Percentiles rank a stretch among this genome's conserved stretches.
These are phyloP conservation scores for Apiospora phragmitis DNA, from an alignment of 2,329 filamentous ascomycete genomes.

Conservation along the genomic window DNA sequence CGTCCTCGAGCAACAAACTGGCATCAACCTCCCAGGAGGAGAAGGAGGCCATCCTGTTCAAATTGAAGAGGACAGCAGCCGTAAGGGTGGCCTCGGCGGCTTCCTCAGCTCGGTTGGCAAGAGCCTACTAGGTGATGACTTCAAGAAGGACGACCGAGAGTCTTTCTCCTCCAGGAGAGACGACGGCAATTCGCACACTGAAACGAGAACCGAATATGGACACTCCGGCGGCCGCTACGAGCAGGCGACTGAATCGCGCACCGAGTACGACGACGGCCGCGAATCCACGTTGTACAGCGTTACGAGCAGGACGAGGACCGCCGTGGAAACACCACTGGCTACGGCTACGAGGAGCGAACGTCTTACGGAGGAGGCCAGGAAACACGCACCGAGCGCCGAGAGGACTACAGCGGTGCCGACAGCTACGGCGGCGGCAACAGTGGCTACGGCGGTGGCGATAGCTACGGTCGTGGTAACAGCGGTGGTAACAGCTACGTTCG, in stretches of 20 bases:
- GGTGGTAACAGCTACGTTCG: constrained; percentile 9
- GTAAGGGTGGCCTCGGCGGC: constrained; percentile 61
- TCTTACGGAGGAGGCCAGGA: constrained; percentile 57
- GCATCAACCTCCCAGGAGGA: constrained; percentile 28
- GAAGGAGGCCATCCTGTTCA: constrained; percentile 21
- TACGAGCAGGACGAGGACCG: constrained; percentile 57
- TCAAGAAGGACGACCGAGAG: constrained; percentile 56
- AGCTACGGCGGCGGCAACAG: constrained; percentile 20
- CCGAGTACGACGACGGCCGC: constrained; percentile 57
- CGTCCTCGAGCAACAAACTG: constrained; percentile 47
- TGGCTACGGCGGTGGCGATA: constrained; percentile 23
- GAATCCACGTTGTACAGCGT: constrained; percentile 59
- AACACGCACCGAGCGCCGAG: constrained; percentile 56
- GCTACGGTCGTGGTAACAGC: constrained; percentile 23
- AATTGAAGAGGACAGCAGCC: constrained; percentile 59
- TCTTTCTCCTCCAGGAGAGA: constrained; percentile 53
- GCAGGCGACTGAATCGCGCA: constrained; percentile 61
- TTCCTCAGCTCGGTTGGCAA: constrained; percentile 70
- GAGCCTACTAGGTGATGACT: constrained; percentile 63
- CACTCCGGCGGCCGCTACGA: constrained; percentile 58
- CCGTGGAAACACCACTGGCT: constrained; percentile 42
- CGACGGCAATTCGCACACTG: constrained; percentile 59
- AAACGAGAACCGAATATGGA: constrained; percentile 63
- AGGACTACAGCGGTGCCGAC: constrained; percentile 34
- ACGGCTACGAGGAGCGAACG: constrained; percentile 59